phyloP scores from a whole-genome alignment of 2,329 filamentous ascomycete species.

The Pseudovirgaria hyperparasitica region DNA sequence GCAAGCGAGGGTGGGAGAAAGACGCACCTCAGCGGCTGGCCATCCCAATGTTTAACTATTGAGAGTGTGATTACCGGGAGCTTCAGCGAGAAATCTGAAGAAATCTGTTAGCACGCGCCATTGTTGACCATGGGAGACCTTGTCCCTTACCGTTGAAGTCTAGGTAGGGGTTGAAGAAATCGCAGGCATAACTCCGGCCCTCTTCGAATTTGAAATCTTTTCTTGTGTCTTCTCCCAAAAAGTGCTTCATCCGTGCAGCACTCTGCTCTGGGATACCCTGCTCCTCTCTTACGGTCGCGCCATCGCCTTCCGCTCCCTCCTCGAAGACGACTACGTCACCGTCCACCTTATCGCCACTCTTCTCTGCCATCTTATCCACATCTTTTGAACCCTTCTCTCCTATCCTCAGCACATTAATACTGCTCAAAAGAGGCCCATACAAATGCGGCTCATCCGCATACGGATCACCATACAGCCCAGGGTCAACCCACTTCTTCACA shows the following conservation, averaged over 20 bases:
- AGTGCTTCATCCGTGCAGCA: constrained; percentile 44
- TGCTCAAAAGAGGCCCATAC: constrained; percentile 69
- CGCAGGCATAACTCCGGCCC: constrained; percentile 48
- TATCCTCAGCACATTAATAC: constrained; percentile 64
- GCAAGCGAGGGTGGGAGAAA: constrained; percentile 4
- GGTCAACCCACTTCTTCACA: constrained; percentile 84
- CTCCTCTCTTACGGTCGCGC: constrained; percentile 26
- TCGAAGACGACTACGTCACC: constrained; percentile 46
- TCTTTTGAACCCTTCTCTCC: constrained; percentile 30
- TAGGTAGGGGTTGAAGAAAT: constrained; percentile 87
- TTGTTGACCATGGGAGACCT: not conserved
- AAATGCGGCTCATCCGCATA: constrained; percentile 78
- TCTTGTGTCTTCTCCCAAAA: constrained; percentile 42
- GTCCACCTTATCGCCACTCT: constrained; percentile 47
- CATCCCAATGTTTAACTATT: constrained; percentile 70
- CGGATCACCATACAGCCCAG: constrained; percentile 77
- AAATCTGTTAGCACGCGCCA: not conserved
- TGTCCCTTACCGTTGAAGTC: constrained; percentile 62
- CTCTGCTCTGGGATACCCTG: constrained; percentile 26
- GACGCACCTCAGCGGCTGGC: constrained; percentile 59
- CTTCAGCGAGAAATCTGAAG: constrained; percentile 53
- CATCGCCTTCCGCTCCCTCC: constrained; percentile 35
- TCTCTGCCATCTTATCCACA: constrained; percentile 32
- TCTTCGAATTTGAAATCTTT: constrained; percentile 48
- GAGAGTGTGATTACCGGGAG: constrained; percentile 61